phyloP scores from a whole-genome alignment of 2,329 filamentous ascomycete genomes.

The Fusarium proliferatum region DNA sequence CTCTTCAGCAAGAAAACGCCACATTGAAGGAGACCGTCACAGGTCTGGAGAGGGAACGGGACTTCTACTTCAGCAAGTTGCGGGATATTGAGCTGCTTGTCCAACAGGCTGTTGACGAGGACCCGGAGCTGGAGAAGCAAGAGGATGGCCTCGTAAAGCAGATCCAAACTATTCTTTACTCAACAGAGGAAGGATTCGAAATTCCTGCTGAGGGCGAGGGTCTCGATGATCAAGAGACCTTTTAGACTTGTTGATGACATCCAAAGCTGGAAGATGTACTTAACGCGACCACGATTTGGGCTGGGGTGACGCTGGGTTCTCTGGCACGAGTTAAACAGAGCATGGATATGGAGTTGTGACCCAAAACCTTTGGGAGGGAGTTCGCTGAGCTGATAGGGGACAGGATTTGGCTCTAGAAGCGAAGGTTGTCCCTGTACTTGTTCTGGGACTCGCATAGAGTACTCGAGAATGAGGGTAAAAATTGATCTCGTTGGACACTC shows the following conservation, averaged over 20 bases:
- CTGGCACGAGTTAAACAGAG: constrained; percentile 34
- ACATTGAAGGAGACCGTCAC: constrained; percentile 95
- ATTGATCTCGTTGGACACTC: constrained; percentile 37
- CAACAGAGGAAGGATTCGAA: constrained; percentile 92
- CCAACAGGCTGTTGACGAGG: constrained; percentile 91
- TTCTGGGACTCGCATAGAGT: constrained; percentile 28
- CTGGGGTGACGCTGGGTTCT: constrained; percentile 27
- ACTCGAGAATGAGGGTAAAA: constrained; percentile 23
- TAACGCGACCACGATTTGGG: constrained; percentile 44
- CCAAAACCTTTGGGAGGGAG: constrained; percentile 37
- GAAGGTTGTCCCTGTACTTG: constrained; percentile 36
- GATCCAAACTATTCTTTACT: constrained; percentile 97
- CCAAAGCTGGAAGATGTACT: constrained; percentile 35
- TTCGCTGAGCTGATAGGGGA: constrained; percentile 26
- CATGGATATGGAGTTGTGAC: constrained; percentile 45
- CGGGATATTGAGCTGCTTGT: constrained; percentile 95
- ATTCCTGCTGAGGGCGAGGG: constrained; percentile 83
- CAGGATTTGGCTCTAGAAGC: constrained; percentile 42
- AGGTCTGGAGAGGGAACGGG: constrained; percentile 92
- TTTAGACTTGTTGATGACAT: constrained; percentile 56
- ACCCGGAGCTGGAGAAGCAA: constrained; percentile 93
- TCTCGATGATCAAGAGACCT: constrained; percentile 83
- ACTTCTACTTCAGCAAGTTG: constrained; percentile 99
- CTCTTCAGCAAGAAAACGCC: constrained; percentile 84
- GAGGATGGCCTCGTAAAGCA: constrained; percentile 93